Base-by-base conservation (phyloP, 495 filamentous ascomycete genomes). In the Letharia columbiana region DNA sequence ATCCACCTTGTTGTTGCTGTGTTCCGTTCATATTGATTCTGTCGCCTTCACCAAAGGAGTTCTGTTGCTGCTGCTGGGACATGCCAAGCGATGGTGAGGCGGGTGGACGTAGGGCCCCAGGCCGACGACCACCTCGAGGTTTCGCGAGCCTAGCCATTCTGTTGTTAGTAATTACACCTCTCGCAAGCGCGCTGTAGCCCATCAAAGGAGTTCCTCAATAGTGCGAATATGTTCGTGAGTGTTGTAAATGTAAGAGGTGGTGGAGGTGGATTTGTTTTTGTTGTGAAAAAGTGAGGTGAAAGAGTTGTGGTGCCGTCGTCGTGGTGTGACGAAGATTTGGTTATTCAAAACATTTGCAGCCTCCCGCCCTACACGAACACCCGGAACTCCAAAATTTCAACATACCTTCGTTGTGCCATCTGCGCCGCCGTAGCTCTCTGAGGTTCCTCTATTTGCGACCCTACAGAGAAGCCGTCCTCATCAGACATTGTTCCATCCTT, bases 401-500 rank as follows among this genome's bases (percentile, higher is more conserved):
- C 81, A 80, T 73, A 84, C 81, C 75, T 83, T 76, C 81, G 76
- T 59, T 63, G 76, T 45, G 81, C 81, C 75, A 84, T 45, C 72
- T 82, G 81, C 40, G 81, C 79, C 33, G 81, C 80, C 31, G 79
- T 82, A 42, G 81, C 81, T 71, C 76, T 78, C 59, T 78, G 74
- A 44, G 78, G 77, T 47, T 59, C 63, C n/a, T 35, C 64, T n/a
- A 62, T 65, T 31, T 64, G 54, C n/a, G 58, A 41, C 1, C 37
- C 61, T 20, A 49, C 59, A 31, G 65, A 52, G 47, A 66, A 66
- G 9, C 20, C 60, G 8, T 41, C 35, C 3, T 58, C 60, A 35
- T 66, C 42, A 7, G 57, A 60, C 20, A 37, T 49, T n/a, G 23
- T 49, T n/a, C 59, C 56, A 10, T 66, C 52, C 41, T 69, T 66